phyloP scores from a whole-genome alignment of 164 flowering plant species.

The Annona squamosa region DNA sequence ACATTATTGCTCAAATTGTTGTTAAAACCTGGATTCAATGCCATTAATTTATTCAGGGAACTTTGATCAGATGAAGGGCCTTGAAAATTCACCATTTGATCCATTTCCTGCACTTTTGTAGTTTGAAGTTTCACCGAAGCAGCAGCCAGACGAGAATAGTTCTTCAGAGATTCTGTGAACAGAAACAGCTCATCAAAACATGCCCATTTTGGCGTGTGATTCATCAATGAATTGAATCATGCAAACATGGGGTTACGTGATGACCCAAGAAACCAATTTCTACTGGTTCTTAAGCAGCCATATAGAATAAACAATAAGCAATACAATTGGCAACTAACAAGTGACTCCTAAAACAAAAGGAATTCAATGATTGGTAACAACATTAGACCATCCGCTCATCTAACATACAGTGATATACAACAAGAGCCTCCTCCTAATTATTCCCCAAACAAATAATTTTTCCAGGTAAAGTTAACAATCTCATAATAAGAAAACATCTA shows the following conservation, averaged over 20 bases:
- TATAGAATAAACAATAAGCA: neutral
- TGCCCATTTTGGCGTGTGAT: neutral
- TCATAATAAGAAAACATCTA: neutral
- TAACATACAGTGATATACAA: neutral
- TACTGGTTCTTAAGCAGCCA: neutral
- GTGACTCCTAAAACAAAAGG: neutral
- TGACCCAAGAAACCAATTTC: no score
- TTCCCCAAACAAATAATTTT: neutral
- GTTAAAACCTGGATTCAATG: slow-evolving; percentile 54
- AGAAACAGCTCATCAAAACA: neutral
- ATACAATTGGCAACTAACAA: neutral
- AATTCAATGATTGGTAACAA: no score
- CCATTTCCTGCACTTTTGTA: slow-evolving; percentile 77
- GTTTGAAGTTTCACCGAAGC: slow-evolving; percentile 44
- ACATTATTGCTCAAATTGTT: slow-evolving; percentile 39
- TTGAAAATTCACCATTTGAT: slow-evolving; percentile 51
- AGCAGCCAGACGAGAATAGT: slow-evolving; percentile 54
- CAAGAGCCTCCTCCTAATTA: neutral
- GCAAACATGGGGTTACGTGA: neutral
- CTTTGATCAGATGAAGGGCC: slow-evolving; percentile 59
- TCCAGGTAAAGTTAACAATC: no score
- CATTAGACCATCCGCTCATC: no score
- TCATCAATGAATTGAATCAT: neutral
- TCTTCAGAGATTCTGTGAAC: slow-evolving; percentile 83
- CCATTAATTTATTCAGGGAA: slow-evolving; percentile 54